These are phyloP conservation scores for Solanum ahanhuiri DNA, from an alignment of 257 asterid species.

Conservation along the genomic window DNA sequence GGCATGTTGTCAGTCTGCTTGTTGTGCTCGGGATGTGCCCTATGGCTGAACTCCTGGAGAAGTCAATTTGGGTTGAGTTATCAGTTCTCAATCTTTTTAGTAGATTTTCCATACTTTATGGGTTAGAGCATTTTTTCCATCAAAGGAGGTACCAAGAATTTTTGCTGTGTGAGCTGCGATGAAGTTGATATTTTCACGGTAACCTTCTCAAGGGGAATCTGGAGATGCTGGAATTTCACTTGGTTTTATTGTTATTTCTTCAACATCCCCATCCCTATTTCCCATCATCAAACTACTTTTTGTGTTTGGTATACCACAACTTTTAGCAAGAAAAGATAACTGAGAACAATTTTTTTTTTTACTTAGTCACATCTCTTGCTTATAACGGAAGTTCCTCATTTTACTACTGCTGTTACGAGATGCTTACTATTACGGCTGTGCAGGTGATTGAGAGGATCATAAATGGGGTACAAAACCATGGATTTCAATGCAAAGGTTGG, in stretches of 20 bases:
- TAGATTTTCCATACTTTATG: background rate
- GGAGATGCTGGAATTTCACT: background rate
- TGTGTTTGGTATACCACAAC: background rate
- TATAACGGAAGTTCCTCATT: background rate
- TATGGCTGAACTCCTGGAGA: background rate
- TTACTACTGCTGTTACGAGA: background rate
- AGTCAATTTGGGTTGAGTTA: background rate
- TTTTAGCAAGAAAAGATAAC: background rate
- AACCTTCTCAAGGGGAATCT: background rate
- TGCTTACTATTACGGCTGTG: background rate
- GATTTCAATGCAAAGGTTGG: constrained; percentile 85
- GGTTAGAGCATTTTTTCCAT: background rate
- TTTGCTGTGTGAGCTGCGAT: background rate
- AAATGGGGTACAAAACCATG: constrained; percentile 62
- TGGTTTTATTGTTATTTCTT: background rate
- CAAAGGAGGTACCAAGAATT: background rate
- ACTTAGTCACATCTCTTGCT: background rate
- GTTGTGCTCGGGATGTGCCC: background rate
- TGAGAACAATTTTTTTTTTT: background rate
- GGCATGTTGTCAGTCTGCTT: background rate
- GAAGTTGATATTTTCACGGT: background rate
- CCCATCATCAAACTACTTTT: background rate
- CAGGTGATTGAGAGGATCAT: constrained; percentile 76
- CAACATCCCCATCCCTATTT: background rate
- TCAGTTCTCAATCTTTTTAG: background rate